These are phyloP conservation scores for Fomitopsis pinicola DNA, from an alignment of 1,284 basidiomycete species.

Conservation along the genomic window DNA sequence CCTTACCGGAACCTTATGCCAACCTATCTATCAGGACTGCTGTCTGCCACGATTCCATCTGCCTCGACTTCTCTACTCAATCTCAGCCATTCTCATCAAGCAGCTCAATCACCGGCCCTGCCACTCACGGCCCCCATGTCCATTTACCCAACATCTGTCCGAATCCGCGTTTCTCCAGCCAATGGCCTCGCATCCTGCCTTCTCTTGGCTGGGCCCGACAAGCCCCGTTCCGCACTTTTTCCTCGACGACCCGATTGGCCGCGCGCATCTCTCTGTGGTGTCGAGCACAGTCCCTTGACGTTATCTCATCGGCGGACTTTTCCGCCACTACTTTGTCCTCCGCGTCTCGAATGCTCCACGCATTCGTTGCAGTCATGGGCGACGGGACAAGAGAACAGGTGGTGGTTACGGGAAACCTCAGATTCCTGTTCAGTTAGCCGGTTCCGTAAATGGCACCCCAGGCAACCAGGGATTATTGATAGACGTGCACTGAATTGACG, in stretches of 20 bases:
- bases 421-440: neutral
- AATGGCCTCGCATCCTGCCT: slow-evolving; percentile 14
- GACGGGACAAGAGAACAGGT: neutral
- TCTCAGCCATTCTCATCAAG: slow-evolving; percentile 9
- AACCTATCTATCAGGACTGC: slow-evolving; percentile 27
- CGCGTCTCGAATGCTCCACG: slow-evolving; percentile 8
- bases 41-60: slow-evolving; percentile 26
- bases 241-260: slow-evolving; percentile 25
- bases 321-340: neutral
- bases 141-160: slow-evolving; percentile 12
- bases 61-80: slow-evolving; percentile 16
- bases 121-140: slow-evolving; percentile 12
- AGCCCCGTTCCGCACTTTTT: slow-evolving; percentile 26
- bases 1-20: slow-evolving; percentile 7
- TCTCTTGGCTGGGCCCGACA: slow-evolving; percentile 16
- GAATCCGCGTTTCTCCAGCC: slow-evolving; percentile 15
- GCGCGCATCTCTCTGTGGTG: slow-evolving; percentile 6
- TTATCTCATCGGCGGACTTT: slow-evolving; percentile 20
- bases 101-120: slow-evolving; percentile 13
- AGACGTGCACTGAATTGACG: neutral
- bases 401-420: neutral
- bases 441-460: neutral
- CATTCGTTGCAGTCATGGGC: neutral
- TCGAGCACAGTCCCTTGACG: slow-evolving; percentile 13
- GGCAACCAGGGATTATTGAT: neutral